phyloP scores from a whole-genome alignment of 164 flowering plant genomes.

The Santalum album region DNA sequence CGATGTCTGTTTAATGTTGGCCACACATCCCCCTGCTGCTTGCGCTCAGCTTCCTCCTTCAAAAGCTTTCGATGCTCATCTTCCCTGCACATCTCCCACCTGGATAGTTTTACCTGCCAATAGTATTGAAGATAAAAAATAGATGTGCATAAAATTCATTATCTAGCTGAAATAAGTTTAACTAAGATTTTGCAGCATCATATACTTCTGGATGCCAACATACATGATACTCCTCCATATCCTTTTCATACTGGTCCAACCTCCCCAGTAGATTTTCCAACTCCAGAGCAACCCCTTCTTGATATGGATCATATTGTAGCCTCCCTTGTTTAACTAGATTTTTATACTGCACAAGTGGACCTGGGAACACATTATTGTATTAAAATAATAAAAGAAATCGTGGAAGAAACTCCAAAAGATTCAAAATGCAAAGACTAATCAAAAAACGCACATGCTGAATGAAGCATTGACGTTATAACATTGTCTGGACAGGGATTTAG shows the following conservation, averaged over 20 bases:
- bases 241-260: conserved; percentile 73
- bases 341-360: conserved; percentile 54
- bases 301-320: conserved; percentile 71
- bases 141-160: not conserved
- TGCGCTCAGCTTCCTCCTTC: conserved; percentile 65
- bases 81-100: conserved; percentile 76
- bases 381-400: not conserved
- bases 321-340: conserved; percentile 59
- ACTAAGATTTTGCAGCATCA: not conserved
- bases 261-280: conserved; percentile 65
- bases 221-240: conserved; percentile 89
- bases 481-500: not conserved
- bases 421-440: not conserved
- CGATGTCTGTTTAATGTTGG: conserved; percentile 37
- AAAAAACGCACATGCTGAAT: not conserved
- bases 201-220: not conserved
- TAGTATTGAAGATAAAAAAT: not conserved
- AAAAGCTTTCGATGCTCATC: conserved; percentile 57
- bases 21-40: conserved; percentile 47
- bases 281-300: conserved; percentile 71
- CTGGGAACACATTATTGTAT: conserved; percentile 22
- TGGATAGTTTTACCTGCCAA: conserved; percentile 42
- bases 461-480: not conserved
- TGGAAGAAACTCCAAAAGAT: not conserved
- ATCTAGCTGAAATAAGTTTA: not conserved